These are phyloP conservation scores for Hibiscus tridactylites DNA, from an alignment of 345 rosid genomes.

Conservation along the genomic window DNA sequence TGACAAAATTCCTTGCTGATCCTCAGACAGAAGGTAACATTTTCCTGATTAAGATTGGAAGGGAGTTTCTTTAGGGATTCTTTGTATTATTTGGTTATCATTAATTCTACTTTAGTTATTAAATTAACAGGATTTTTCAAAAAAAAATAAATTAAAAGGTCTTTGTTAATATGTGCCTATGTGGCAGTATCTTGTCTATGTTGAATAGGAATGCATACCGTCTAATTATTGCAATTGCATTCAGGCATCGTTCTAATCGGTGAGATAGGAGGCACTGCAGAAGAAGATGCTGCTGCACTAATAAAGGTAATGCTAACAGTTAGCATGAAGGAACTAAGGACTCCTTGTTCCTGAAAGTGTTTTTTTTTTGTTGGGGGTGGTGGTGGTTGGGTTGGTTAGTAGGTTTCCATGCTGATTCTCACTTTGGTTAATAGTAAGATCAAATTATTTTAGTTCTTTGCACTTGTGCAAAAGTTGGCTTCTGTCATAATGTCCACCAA, in stretches of 20 bases:
- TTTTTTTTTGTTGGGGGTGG: no score
- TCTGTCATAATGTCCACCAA: no score
- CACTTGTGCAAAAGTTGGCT: no score
- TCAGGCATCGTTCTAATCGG: slow-evolving; percentile 88
- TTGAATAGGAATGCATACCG: not conserved
- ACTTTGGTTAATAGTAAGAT: no score
- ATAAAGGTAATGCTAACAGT: slow-evolving; percentile 43
- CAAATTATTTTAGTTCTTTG: no score
- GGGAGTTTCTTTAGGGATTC: not conserved
- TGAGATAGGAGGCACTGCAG: slow-evolving; percentile 97
- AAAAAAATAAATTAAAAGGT: not conserved
- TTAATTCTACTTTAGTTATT: not conserved
- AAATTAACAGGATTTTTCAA: not conserved
- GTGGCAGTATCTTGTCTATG: slow-evolving; percentile 1
- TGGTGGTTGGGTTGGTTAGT: no score
- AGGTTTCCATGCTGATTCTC: no score
- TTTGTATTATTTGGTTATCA: not conserved
- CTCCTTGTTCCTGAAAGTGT: not conserved
- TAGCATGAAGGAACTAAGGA: not conserved
- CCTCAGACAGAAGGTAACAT: slow-evolving; percentile 91
- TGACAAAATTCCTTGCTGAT: slow-evolving; percentile 70
- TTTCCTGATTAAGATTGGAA: not conserved
- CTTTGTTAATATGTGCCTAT: not conserved
- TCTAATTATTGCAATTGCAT: slow-evolving; percentile 9
- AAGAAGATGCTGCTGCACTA: slow-evolving; percentile 91